These are phyloP conservation scores for Xylaria arbuscula DNA, from an alignment of 2,329 filamentous ascomycete species.

Conservation along the genomic window DNA sequence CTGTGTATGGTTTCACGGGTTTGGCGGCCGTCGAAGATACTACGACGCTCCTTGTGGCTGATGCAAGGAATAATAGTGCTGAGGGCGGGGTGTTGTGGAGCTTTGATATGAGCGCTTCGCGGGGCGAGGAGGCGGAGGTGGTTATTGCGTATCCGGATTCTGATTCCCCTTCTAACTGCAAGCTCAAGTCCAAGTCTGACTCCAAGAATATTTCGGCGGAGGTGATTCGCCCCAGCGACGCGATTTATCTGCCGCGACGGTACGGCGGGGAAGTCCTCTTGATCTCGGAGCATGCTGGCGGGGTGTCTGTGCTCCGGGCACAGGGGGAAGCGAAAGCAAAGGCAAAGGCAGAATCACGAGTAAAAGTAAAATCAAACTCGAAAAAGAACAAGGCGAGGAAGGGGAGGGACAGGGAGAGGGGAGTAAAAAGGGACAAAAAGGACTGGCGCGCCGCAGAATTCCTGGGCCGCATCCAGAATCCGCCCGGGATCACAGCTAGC, in stretches of 20 bases:
- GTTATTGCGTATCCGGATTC: constrained; percentile 36
- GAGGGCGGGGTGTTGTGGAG: constrained; percentile 49
- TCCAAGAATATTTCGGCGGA: too few species aligned
- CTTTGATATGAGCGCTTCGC: constrained; percentile 49
- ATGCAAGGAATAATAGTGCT: constrained; percentile 43
- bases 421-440: constrained; percentile 39
- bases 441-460: constrained; percentile 53
- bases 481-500: constrained; percentile 31
- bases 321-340: not conserved
- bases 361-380: too few species aligned
- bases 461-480: constrained; percentile 49
- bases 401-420: too few species aligned
- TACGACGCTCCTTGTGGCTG: constrained; percentile 48
- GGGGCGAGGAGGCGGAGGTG: constrained; percentile 43
- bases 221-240: constrained; percentile 44
- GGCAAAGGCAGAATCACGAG: not conserved
- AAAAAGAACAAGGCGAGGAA: too few species aligned
- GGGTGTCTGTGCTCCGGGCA: constrained; percentile 52
- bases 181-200: not conserved
- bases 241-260: constrained; percentile 50
- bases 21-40: constrained; percentile 44
- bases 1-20: constrained; percentile 45
- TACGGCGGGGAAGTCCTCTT: constrained; percentile 52
- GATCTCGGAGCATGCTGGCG: constrained; percentile 47
- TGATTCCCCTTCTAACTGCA: constrained; percentile 1